phyloP scores from a whole-genome alignment of 768 basidiomycete genomes.

The Clitopilus passeckerianus region DNA sequence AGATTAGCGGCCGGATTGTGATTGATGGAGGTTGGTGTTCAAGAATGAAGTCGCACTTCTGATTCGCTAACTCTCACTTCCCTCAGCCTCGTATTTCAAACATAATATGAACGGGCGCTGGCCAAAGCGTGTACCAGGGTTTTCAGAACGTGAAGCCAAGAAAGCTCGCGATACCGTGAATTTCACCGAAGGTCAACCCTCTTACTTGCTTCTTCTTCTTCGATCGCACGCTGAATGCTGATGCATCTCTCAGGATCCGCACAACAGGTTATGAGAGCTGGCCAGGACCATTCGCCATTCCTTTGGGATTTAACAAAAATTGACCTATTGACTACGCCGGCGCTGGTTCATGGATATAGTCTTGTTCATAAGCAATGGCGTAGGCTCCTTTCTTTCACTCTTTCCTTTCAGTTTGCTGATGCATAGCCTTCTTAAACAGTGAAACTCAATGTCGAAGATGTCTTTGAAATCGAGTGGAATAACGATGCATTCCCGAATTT shows the following conservation, averaged over 20 bases:
- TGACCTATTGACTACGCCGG: background rate
- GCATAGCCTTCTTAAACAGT: constrained; percentile 23
- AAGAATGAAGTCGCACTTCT: background rate
- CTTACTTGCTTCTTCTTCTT: background rate
- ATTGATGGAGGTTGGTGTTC: background rate
- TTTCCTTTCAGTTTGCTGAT: background rate
- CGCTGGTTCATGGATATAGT: background rate
- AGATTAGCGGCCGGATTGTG: background rate
- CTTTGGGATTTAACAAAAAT: background rate
- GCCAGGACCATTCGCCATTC: background rate
- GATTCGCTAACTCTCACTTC: background rate
- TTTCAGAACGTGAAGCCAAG: background rate
- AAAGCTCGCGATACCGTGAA: background rate
- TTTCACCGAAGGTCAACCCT: background rate
- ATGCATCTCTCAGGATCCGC: background rate
- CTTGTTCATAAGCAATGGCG: constrained; percentile 10
- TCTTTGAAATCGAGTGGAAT: constrained; percentile 48
- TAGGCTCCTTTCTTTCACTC: constrained; percentile 1
- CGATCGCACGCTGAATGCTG: background rate
- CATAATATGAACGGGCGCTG: background rate
- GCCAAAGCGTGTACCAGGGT: background rate
- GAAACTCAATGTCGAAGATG: constrained; percentile 50
- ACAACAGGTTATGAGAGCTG: background rate
- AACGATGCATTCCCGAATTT: constrained; percentile 49
- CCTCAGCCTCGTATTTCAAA: background rate